A percentile compares a stretch with the other conserved stretches of the same genome.
phyloP scores from a whole-genome alignment of 2,329 filamentous ascomycete species.

The Ceratocystis colombiana region DNA sequence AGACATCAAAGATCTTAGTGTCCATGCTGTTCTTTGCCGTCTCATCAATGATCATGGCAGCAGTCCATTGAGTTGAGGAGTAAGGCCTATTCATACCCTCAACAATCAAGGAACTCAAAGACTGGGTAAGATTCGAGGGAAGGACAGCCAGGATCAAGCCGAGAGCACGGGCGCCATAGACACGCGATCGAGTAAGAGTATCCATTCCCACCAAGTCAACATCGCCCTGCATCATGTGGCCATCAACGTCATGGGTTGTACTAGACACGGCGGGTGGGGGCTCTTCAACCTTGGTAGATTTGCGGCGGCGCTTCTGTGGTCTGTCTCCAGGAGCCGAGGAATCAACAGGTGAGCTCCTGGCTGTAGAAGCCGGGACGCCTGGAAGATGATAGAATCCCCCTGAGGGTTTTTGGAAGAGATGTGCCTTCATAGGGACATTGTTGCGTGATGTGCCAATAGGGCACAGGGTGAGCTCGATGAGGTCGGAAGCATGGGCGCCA shows the following conservation, averaged over 20 bases:
- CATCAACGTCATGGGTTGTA: conserved; percentile 91
- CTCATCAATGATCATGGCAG: conserved; percentile 78
- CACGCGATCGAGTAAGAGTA: conserved; percentile 74
- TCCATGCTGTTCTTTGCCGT: conserved; percentile 54
- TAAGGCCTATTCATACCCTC: conserved; percentile 60
- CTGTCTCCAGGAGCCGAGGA: conserved; percentile 49
- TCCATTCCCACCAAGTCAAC: conserved; percentile 89
- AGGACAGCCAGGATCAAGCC: conserved; percentile 72
- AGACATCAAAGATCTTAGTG: conserved; percentile 44
- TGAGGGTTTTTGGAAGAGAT: conserved; percentile 85
- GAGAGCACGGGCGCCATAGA: conserved; percentile 77
- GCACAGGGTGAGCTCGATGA: conserved; percentile 75
- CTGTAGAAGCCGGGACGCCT: conserved; percentile 23
- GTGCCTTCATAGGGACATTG: conserved; percentile 82
- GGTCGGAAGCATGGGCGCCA: conserved; percentile 61
- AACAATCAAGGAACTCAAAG: conserved; percentile 40
- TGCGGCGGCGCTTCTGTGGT: conserved; percentile 65
- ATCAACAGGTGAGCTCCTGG: conserved; percentile 34
- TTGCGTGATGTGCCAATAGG: conserved; percentile 87
- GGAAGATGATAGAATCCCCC: conserved; percentile 64
- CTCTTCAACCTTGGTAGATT: conserved; percentile 73
- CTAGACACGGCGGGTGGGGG: conserved; percentile 40
- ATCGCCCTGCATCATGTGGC: conserved; percentile 95
- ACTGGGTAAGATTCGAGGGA: conserved; percentile 56
- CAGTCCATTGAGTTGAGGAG: conserved; percentile 76